Evolutionary conservation across 208 protist genomes (phyloP).

Genomic region (Trypanosoma melophagium): DNA sequence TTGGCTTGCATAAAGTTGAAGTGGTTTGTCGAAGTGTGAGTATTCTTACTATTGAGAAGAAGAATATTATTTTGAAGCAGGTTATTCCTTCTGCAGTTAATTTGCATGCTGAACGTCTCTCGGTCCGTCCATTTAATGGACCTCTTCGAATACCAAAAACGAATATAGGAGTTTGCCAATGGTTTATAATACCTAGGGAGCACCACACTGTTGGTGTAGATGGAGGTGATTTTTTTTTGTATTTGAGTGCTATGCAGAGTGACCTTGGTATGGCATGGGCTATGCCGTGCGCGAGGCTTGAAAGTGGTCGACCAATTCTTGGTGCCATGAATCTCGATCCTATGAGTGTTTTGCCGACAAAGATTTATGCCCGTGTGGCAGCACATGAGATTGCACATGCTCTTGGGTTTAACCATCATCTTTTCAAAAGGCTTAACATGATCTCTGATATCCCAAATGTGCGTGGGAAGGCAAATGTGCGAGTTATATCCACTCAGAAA

Average conservation of each 20-base stretch:
- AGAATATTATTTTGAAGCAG: too few species aligned
- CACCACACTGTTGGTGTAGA: constrained; percentile 45
- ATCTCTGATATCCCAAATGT: neutral
- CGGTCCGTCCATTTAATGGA: too few species aligned
- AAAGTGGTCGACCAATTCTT: constrained; percentile 28
- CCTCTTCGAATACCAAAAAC: too few species aligned
- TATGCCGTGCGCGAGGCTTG: constrained; percentile 30
- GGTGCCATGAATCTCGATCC: constrained; percentile 58
- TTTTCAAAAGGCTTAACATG: constrained; percentile 15
- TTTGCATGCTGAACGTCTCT: too few species aligned
- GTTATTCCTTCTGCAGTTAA: too few species aligned
- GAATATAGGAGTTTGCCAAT: too few species aligned
- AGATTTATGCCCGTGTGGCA: constrained; percentile 25
- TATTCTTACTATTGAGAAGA: too few species aligned
- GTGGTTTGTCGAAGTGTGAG: too few species aligned
- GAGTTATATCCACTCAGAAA: too few species aligned
- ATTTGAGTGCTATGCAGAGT: too few species aligned
- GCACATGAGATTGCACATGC: constrained; percentile 20
- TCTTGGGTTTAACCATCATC: constrained; percentile 46
- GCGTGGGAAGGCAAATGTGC: constrained; percentile 17
- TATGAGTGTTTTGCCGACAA: constrained; percentile 22
- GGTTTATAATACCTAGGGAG: neutral
- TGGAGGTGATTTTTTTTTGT: constrained; percentile 2
- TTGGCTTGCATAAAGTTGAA: too few species aligned
- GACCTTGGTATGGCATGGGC: constrained; percentile 45